Evolutionary conservation across 176 grass and related monocot species (phyloP).

Genomic region (Luzula sylvatica): DNA sequence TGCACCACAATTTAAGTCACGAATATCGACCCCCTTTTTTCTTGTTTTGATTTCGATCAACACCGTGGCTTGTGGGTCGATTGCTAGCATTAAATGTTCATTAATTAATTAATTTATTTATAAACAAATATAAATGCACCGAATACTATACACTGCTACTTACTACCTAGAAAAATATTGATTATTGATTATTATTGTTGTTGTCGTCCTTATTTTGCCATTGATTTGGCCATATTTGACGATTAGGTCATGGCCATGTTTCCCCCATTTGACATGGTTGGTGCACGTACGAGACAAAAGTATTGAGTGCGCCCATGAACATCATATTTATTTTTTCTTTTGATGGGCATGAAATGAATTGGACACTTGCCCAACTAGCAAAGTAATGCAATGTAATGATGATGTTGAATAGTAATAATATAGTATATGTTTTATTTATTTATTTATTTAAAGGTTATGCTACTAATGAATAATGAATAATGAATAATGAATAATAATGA

Average conservation of each 20-base stretch:
- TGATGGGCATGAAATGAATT: slow-evolving; percentile 21
- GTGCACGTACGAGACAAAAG: slow-evolving; percentile 8
- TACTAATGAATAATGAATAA: not conserved
- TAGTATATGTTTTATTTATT: no score
- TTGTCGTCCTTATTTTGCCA: slow-evolving; percentile 3
- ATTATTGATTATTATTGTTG: slow-evolving; percentile 10
- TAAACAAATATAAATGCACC: slow-evolving; percentile 19
- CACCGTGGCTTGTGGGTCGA: no score
- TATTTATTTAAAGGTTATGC: not conserved
- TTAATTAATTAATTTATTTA: no score
- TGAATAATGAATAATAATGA: not conserved
- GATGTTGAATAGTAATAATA: slow-evolving; percentile 7
- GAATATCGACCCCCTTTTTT: no score
- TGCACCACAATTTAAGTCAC: no score
- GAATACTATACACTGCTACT: no score
- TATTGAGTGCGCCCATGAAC: not conserved
- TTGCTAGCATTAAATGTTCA: no score
- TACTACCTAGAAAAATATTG: slow-evolving; percentile 17
- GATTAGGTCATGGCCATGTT: not conserved
- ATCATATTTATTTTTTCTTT: not conserved
- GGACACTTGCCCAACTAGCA: slow-evolving; percentile 13
- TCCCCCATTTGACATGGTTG: not conserved
- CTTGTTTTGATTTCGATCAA: no score
- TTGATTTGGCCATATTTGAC: slow-evolving; percentile 13
- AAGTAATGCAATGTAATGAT: not conserved